Conservation (phyloP, 352 stramenopile genomes). For the Pythium sukuiense region DNA sequence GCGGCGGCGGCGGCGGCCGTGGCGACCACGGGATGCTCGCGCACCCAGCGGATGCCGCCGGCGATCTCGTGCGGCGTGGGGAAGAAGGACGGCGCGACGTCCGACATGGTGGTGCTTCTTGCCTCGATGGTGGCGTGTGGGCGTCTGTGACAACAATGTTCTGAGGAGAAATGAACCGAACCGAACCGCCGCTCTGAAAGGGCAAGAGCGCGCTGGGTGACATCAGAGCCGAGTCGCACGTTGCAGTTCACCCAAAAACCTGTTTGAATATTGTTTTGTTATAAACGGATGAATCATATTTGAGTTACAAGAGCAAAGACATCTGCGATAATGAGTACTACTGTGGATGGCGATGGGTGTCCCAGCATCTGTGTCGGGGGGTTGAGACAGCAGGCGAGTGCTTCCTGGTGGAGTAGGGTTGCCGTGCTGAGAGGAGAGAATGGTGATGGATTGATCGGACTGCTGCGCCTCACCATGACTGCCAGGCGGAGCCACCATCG, state of each 20-base stretch:
- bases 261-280: background rate
- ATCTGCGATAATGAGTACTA: background rate
- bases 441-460: background rate
- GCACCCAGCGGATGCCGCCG: constrained; percentile 69
- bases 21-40: constrained; percentile 68
- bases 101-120: constrained; percentile 38
- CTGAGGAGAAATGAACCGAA: constrained; percentile 22
- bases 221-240: constrained; percentile 29
- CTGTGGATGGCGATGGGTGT: background rate
- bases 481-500: background rate
- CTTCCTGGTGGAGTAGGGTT: constrained; percentile 24
- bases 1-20: constrained; percentile 65
- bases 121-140: too few species aligned
- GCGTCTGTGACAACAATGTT: constrained; percentile 23
- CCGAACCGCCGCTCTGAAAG: constrained; percentile 19
- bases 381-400: constrained; percentile 7
- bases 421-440: constrained; percentile 8
- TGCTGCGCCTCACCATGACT: background rate
- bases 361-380: background rate
- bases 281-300: too few species aligned
- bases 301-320: background rate
- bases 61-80: constrained; percentile 77
- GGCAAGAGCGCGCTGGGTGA: constrained; percentile 18
- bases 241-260: constrained; percentile 23
- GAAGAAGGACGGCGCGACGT: constrained; percentile 76